Percentiles rank a stretch among this genome's conserved stretches.
phyloP scores from a whole-genome alignment of 306 rosid species.

The Acacia acuminata region DNA sequence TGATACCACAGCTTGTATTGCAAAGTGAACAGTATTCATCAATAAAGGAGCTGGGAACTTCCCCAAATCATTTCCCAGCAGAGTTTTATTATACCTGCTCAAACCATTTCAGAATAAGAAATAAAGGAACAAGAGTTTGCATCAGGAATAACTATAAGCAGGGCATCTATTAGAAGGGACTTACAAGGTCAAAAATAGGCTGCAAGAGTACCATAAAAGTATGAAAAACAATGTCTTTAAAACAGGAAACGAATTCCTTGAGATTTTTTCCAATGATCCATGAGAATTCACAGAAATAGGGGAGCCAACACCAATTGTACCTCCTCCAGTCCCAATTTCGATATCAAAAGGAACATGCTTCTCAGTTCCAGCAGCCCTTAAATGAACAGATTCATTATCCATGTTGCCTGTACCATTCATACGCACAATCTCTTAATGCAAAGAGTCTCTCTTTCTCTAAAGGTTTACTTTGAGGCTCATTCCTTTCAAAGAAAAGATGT shows the following conservation, averaged over 20 bases:
- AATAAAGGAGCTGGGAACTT: slow-evolving; percentile 94
- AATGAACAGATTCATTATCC: slow-evolving; percentile 48
- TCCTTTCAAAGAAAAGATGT: slow-evolving; percentile 50
- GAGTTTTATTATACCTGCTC: slow-evolving; percentile 87
- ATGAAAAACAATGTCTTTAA: slow-evolving; percentile 80
- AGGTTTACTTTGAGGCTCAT: slow-evolving; percentile 41
- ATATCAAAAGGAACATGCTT: slow-evolving; percentile 67
- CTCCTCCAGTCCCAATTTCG: slow-evolving; percentile 52
- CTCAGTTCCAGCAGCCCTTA: slow-evolving; percentile 50
- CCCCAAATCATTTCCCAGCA: slow-evolving; percentile 92
- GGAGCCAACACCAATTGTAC: slow-evolving; percentile 35
- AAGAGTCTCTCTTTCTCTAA: slow-evolving; percentile 42
- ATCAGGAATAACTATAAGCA: slow-evolving; percentile 21
- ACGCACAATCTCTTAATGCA: slow-evolving; percentile 44
- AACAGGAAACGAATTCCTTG: slow-evolving; percentile 43
- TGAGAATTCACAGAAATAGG: slow-evolving; percentile 36
- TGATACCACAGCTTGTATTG: slow-evolving; percentile 89
- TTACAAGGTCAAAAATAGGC: slow-evolving; percentile 96
- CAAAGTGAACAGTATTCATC: slow-evolving; percentile 88
- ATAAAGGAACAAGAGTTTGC: neutral
- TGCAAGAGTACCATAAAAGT: slow-evolving; percentile 87
- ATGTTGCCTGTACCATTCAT: slow-evolving; percentile 45
- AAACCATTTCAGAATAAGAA: slow-evolving; percentile 35
- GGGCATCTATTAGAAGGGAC: slow-evolving; percentile 39
- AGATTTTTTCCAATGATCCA: slow-evolving; percentile 33